Base-by-base conservation (phyloP, 2,329 filamentous ascomycete species). In the Hortaea sp. region DNA sequence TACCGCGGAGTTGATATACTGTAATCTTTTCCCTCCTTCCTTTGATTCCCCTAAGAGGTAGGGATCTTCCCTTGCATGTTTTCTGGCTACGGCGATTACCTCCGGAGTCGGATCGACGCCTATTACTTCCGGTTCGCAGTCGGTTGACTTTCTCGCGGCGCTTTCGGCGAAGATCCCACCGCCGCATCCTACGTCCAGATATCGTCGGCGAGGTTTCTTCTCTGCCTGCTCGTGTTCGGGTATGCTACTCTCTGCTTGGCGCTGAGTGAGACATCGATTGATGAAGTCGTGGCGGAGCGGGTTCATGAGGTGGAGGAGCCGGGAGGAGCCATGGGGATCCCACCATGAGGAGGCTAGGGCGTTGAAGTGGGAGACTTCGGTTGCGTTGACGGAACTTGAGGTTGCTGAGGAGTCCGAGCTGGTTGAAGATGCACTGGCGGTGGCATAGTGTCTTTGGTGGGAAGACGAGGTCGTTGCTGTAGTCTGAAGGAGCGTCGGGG, bases 241-340 rank as follows among this genome's bases (percentile, higher is more conserved):
- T 20, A 20, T 20, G 20, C 20, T 20, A 20, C 20, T 20, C 4
- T 4, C 4, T 2, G 2, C 20, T 20, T 20, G 20, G 2, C 4
- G 20, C 32, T n/a, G 32, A 9, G 32, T n/a, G 9, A 35, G n/a
- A 63, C 90, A 95, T 52, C 72, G 69, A 20, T 75, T 75, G 65
- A 95, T 92, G 69, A 97, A 97, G 68, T 88, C 82, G 70, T 97
- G 89, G 31, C 92, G 88, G 40, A 95, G 79, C 1, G 92, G 92
- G 69, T 98, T 97, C 90, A 98, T 97, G 55, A 95, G 82, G 67
- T 98, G 92, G 2, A 98, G 80, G 48, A 95, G 81, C 35, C 90
- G 81, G 4, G 88, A 95, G 5, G 90, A 84, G 43, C 92, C 92
- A 62, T 95, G 82, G 1, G 90, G 86, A 67, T 97, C 89, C 92